Evolutionary conservation across 805 yeast genomes (phyloP).

Genomic region (Yarrowia hollandica): DNA sequence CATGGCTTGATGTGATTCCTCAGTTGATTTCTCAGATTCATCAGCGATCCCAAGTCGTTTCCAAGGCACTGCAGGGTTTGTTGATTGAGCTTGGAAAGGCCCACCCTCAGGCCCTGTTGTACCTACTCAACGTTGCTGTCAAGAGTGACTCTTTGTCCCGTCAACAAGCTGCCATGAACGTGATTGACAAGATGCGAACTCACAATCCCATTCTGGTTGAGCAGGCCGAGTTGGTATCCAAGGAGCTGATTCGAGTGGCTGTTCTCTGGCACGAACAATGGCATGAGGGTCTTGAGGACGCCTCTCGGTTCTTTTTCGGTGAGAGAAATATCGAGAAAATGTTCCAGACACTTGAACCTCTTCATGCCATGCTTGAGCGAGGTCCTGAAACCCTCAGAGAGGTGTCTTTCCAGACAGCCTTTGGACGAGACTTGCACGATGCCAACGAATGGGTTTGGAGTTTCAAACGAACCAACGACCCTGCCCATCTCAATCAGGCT

Average conservation of each 20-base stretch:
- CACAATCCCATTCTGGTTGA: constrained; percentile 84
- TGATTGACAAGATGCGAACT: constrained; percentile 86
- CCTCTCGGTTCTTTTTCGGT: constrained; percentile 87
- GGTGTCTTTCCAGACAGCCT: constrained; percentile 86
- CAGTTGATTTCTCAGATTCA: constrained; percentile 95
- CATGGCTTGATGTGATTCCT: constrained; percentile 94
- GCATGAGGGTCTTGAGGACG: constrained; percentile 97
- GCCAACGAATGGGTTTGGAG: constrained; percentile 93
- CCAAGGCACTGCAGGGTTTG: constrained; percentile 73
- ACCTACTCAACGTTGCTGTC: constrained; percentile 93
- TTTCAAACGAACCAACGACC: constrained; percentile 80
- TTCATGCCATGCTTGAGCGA: constrained; percentile 77
- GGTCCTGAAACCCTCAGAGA: constrained; percentile 92
- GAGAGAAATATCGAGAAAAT: constrained; percentile 93
- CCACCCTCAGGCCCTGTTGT: constrained; percentile 95
- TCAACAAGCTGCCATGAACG: constrained; percentile 86
- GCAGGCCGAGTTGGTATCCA: constrained; percentile 92
- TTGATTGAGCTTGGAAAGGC: constrained; percentile 87
- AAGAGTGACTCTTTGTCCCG: constrained; percentile 88
- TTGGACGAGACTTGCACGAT: constrained; percentile 87
- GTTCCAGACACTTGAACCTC: constrained; percentile 86
- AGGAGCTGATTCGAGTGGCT: constrained; percentile 89
- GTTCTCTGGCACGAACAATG: constrained; percentile 97
- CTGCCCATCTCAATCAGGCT: constrained; percentile 88
- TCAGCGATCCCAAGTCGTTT: constrained; percentile 85